These are phyloP conservation scores for Trichoderma asperellum DNA, from an alignment of 2,329 filamentous ascomycete genomes.

Conservation along the genomic window DNA sequence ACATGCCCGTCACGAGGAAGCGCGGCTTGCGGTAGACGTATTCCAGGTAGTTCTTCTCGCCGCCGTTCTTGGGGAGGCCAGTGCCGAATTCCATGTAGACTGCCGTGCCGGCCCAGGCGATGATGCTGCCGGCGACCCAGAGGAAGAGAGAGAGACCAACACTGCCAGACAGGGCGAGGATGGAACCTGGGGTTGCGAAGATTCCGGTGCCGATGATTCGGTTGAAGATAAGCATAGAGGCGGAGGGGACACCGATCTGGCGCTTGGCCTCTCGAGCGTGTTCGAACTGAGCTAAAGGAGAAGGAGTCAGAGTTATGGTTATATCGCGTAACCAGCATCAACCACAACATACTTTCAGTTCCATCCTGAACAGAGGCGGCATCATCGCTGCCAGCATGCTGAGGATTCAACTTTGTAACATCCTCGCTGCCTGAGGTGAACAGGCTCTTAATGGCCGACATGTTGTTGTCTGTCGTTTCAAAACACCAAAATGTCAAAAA, in stretches of 20 bases:
- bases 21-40: constrained; percentile 63
- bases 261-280: constrained; percentile 53
- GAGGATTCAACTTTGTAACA: constrained; percentile 14
- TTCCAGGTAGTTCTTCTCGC: constrained; percentile 70
- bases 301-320: neutral
- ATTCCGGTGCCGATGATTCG: constrained; percentile 70
- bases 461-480: neutral
- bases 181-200: constrained; percentile 64
- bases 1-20: constrained; percentile 64
- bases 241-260: constrained; percentile 59
- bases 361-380: constrained; percentile 24
- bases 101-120: constrained; percentile 64
- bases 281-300: constrained; percentile 39
- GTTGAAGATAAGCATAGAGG: constrained; percentile 65
- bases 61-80: constrained; percentile 65
- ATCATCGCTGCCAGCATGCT: constrained; percentile 16
- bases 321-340: neutral
- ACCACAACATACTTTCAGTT: constrained; percentile 8
- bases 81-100: constrained; percentile 70
- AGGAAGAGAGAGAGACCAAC: constrained; percentile 66
- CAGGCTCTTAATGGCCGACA: constrained; percentile 18
- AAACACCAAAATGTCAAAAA: neutral
- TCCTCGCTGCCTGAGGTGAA: constrained; percentile 11
- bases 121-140: constrained; percentile 65
- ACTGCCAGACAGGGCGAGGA: constrained; percentile 60